Evolutionary conservation across 1,284 basidiomycete species (phyloP).

Genomic region (Fomitopsis pinicola): DNA sequence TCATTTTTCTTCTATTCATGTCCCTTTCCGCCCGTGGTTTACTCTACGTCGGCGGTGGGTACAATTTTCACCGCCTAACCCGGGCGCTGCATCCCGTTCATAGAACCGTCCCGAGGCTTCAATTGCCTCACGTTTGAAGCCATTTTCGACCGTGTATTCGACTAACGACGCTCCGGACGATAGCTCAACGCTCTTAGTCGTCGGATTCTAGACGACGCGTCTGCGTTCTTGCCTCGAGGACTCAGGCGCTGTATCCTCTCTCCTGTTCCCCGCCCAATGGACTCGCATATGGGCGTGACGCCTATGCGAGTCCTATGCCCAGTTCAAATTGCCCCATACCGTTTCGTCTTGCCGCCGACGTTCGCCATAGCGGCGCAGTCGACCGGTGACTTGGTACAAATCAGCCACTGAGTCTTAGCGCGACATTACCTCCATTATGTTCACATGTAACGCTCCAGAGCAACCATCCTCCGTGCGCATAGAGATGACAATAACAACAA

Average conservation of each 20-base stretch:
- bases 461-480: background rate
- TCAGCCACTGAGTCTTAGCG: background rate
- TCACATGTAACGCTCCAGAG: background rate
- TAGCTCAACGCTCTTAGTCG: background rate
- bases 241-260: background rate
- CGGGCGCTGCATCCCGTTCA: too few relatives aligned
- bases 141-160: too few relatives aligned
- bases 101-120: too few relatives aligned
- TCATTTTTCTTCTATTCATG: too few relatives aligned
- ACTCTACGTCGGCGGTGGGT: too few relatives aligned
- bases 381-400: background rate
- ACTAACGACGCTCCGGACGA: too few relatives aligned
- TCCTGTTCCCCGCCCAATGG: background rate
- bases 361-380: background rate
- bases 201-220: background rate
- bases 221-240: background rate
- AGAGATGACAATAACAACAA: background rate
- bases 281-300: background rate
- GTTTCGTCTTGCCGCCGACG: background rate
- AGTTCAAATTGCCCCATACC: too few relatives aligned
- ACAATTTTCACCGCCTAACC: too few relatives aligned
- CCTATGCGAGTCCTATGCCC: background rate
- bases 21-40: too few relatives aligned
- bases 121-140: too few relatives aligned
- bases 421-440: background rate